A percentile compares a stretch with the other conserved stretches of the same genome.
These are phyloP conservation scores for Sporopachydermia lactativora DNA, from an alignment of 805 yeast species.

Conservation along the genomic window DNA sequence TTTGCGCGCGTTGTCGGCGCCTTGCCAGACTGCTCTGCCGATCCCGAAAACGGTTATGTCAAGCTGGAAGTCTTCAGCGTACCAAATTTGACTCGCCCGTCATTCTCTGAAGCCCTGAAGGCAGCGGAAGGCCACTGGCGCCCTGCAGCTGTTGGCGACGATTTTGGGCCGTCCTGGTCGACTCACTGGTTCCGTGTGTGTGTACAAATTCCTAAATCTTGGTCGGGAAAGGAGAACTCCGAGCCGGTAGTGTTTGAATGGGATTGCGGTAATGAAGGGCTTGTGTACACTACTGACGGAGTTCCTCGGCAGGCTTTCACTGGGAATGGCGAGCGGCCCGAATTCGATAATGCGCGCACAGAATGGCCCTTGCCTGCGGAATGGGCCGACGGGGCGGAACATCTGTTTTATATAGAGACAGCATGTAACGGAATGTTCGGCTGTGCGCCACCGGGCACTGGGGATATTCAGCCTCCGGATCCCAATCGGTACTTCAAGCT, in stretches of 20 bases:
- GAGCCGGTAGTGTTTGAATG: constrained; percentile 57
- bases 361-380: constrained; percentile 53
- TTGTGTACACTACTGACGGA: constrained; percentile 56
- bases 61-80: constrained; percentile 58
- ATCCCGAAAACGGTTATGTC: constrained; percentile 30
- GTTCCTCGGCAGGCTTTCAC: constrained; percentile 72
- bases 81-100: constrained; percentile 53
- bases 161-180: constrained; percentile 90
- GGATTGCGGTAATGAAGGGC: constrained; percentile 80
- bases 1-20: constrained; percentile 34
- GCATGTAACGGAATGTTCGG: constrained; percentile 96
- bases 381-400: constrained; percentile 35
- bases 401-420: constrained; percentile 69
- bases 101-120: constrained; percentile 43
- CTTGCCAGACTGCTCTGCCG: constrained; percentile 12
- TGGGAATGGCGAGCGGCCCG: constrained; percentile 56
- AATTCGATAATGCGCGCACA: no score
- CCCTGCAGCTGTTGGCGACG: constrained; percentile 40
- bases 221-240: constrained; percentile 32
- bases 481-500: constrained; percentile 59
- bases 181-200: constrained; percentile 83
- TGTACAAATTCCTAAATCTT: constrained; percentile 46
- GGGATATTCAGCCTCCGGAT: constrained; percentile 48
- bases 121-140: constrained; percentile 30
- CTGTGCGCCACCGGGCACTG: constrained; percentile 39